Conservation (phyloP, 2,329 filamentous ascomycete species). For the Exserohilum rostratum region DNA sequence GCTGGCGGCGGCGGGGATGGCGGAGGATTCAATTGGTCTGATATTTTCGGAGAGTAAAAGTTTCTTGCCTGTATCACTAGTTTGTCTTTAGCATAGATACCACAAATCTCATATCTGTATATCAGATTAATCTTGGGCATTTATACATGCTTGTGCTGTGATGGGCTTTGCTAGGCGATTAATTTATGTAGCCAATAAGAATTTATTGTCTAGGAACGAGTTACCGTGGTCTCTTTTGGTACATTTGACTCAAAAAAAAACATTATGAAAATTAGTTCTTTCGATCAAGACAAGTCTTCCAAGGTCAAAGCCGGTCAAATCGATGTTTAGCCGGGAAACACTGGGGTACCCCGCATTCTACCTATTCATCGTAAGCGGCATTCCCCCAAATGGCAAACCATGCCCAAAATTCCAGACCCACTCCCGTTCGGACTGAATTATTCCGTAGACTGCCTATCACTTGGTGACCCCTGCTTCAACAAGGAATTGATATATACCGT, state of each 20-base stretch:
- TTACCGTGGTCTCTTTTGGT: too few relatives aligned
- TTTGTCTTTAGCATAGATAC: constrained; percentile 4
- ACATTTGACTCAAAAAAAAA: too few relatives aligned
- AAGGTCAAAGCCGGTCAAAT: too few relatives aligned
- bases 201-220: too few relatives aligned
- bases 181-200: too few relatives aligned
- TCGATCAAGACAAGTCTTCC: too few relatives aligned
- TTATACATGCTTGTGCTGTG: background rate
- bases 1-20: constrained; percentile 35
- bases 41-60: constrained; percentile 30
- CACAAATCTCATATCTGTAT: background rate
- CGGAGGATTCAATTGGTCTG: constrained; percentile 31
- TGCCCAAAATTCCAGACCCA: background rate
- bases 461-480: background rate
- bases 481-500: background rate
- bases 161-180: background rate
- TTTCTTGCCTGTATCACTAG: constrained; percentile 1
- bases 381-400: background rate
- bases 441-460: constrained; percentile 1
- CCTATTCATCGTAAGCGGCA: background rate
- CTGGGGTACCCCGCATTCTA: background rate
- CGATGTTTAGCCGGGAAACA: background rate
- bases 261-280: background rate
- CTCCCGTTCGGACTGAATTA: constrained; percentile 5
- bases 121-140: background rate